phyloP scores from a whole-genome alignment of 352 stramenopile genomes.

The Phytophthora constricta region DNA sequence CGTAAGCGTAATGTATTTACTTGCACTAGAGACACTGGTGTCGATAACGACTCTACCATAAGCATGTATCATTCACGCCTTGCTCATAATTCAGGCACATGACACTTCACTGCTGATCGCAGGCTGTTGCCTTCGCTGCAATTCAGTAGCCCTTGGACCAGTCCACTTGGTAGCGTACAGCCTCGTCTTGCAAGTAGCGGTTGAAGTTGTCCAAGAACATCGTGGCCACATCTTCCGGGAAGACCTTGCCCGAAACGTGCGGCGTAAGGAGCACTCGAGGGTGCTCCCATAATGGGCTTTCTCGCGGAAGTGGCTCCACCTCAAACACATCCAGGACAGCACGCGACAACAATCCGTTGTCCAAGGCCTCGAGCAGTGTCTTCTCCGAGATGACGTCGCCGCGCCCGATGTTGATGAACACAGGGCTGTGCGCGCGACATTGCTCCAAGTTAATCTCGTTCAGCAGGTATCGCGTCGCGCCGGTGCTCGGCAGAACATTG shows the following conservation, averaged over 20 bases:
- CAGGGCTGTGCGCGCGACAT: conserved; percentile 55
- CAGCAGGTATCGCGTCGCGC: conserved; percentile 68
- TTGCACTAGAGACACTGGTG: not conserved
- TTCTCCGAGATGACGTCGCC: conserved; percentile 80
- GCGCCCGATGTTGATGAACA: conserved; percentile 90
- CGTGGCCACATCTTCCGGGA: conserved; percentile 73
- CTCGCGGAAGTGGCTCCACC: conserved; percentile 53
- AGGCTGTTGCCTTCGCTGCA: not conserved
- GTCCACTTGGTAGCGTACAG: conserved; percentile 55
- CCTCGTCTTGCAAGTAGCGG: conserved; percentile 43
- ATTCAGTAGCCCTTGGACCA: conserved; percentile 62
- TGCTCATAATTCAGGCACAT: no score
- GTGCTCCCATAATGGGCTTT: conserved; percentile 72
- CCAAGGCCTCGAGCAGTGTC: conserved; percentile 66
- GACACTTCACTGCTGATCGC: no score
- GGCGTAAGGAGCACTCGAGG: conserved; percentile 75
- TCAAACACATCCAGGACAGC: conserved; percentile 74
- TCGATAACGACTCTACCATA: not conserved
- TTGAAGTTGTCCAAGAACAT: conserved; percentile 78
- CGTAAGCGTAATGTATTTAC: conserved; percentile 2
- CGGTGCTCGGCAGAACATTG: conserved; percentile 84
- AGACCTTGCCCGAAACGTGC: conserved; percentile 82
- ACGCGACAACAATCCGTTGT: conserved; percentile 61
- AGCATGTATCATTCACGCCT: no score
- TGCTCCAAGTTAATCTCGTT: conserved; percentile 49